Evolutionary conservation across 2,329 filamentous ascomycete genomes (phyloP).

Genomic region (Fusarium hainanense): DNA sequence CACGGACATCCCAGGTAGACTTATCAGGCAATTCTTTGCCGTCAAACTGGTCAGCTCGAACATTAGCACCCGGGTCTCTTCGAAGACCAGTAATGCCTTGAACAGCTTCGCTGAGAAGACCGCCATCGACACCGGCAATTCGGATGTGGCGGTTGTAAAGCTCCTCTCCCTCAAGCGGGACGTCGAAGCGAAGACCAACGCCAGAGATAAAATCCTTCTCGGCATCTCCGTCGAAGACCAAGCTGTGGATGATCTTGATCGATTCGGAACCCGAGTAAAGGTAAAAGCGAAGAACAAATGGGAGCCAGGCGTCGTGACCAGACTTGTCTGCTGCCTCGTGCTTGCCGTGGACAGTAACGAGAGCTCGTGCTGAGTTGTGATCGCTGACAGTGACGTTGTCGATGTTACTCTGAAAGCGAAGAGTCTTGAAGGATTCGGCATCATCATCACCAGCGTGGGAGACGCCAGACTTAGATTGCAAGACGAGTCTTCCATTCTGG

Average conservation of each 20-base stretch:
- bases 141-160: slow-evolving; percentile 69
- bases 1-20: slow-evolving; percentile 59
- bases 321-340: slow-evolving; percentile 50
- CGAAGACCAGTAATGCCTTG: slow-evolving; percentile 70
- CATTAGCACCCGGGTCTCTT: slow-evolving; percentile 61
- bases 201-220: slow-evolving; percentile 64
- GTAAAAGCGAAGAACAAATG: slow-evolving; percentile 65
- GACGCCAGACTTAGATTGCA: slow-evolving; percentile 63
- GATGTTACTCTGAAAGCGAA: slow-evolving; percentile 62
- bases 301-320: slow-evolving; percentile 59
- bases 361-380: slow-evolving; percentile 48
- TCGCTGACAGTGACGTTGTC: slow-evolving; percentile 62
- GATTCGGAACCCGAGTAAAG: slow-evolving; percentile 67
- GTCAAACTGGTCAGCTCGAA: slow-evolving; percentile 62
- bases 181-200: slow-evolving; percentile 65
- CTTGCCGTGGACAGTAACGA: slow-evolving; percentile 59
- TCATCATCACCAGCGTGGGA: slow-evolving; percentile 46
- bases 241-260: slow-evolving; percentile 65
- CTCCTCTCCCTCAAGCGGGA: slow-evolving; percentile 64
- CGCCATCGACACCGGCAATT: slow-evolving; percentile 65
- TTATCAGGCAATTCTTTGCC: slow-evolving; percentile 58
- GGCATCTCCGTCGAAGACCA: slow-evolving; percentile 65
- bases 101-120: slow-evolving; percentile 67
- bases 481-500: slow-evolving; percentile 61
- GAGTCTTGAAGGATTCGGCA: slow-evolving; percentile 51